phyloP scores from a whole-genome alignment of 352 stramenopile genomes.

The Pseudoperonospora humuli region DNA sequence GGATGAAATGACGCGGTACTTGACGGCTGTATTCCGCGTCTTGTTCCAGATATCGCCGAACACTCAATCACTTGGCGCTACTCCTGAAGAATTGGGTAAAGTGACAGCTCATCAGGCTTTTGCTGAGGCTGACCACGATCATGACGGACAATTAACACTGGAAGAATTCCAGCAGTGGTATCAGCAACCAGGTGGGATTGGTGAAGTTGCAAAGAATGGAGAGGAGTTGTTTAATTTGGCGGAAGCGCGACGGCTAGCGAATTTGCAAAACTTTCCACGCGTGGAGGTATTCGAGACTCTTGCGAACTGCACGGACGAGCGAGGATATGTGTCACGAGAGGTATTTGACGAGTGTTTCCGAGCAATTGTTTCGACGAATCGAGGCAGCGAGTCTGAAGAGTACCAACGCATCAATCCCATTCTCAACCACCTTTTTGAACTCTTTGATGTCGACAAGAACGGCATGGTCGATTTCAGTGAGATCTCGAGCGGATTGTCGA shows the following conservation, averaged over 20 bases:
- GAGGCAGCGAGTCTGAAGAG: slow-evolving; percentile 36
- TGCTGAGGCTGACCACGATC: slow-evolving; percentile 52
- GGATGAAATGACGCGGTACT: slow-evolving; percentile 82
- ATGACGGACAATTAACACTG: slow-evolving; percentile 71
- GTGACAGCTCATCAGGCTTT: slow-evolving; percentile 77
- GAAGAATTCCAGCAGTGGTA: slow-evolving; percentile 87
- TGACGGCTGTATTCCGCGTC: slow-evolving; percentile 83
- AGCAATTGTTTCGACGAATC: slow-evolving; percentile 52
- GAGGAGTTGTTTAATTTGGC: slow-evolving; percentile 73
- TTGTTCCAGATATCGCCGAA: slow-evolving; percentile 76
- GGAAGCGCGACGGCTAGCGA: slow-evolving; percentile 65
- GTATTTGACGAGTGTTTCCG: slow-evolving; percentile 77
- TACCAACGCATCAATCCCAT: slow-evolving; percentile 70
- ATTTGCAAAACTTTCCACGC: slow-evolving; percentile 59
- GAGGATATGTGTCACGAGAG: slow-evolving; percentile 60
- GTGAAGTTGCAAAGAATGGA: slow-evolving; percentile 67
- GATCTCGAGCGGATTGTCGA: slow-evolving; percentile 75
- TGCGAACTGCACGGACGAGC: slow-evolving; percentile 57
- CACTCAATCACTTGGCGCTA: slow-evolving; percentile 46
- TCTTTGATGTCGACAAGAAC: slow-evolving; percentile 85
- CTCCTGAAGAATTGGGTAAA: slow-evolving; percentile 69
- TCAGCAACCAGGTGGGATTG: slow-evolving; percentile 56
- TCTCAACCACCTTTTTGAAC: slow-evolving; percentile 65
- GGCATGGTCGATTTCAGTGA: slow-evolving; percentile 81
- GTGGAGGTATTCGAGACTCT: slow-evolving; percentile 76